Evolutionary conservation across 2,329 filamentous ascomycete genomes (phyloP), one percentile per base, ranked within the genome.

Genomic region (Fusarium sp.): DNA sequence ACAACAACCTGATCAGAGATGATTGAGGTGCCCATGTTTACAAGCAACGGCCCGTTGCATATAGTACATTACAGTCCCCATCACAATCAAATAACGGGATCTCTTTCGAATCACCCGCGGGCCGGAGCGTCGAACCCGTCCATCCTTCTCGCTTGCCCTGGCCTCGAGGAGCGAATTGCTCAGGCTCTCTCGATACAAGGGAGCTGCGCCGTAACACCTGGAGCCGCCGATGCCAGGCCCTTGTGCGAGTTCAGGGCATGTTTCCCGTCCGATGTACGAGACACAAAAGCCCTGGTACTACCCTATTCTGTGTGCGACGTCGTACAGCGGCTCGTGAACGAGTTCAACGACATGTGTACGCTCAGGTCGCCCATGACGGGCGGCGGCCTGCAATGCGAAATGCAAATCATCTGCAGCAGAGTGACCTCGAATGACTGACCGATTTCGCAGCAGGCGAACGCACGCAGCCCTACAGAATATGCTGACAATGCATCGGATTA

Each of bases 141-240:
- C 48, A 61, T 44, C 63, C 52, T 44, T 61, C 71, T 78, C 77
- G 77, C 77, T 78, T 78, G 70, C 63, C 73, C 72, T 63, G 64
- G 69, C 64, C 66, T 72, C 58, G 59, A 56, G 52, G 64, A 73
- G 70, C 70, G 73, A 78, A 77, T 78, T 77, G 72, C 75, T 73
- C 76, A 75, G 63, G 68, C 65, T 71, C 64, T 73, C 66, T 55
- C 58, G 26, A 49, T 24, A 52, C 35, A 36, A 41, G 41, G 48
- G 47, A 47, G 45, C 74, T 69, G 70, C 24, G 74, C 70, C 68
- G 72, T 75, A 74, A 48, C 66, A 70, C 73, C 52, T 61, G 35
- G 62, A 62, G 42, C 59, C 59, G 45, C 65, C 54, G 48, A 64
- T 66, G 49, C 65, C 55, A 66, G 60, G 52, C 63, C 65, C 70